Percentiles rank a stretch among this genome's conserved stretches.
Conservation (phyloP, 352 stramenopile species). For the Globisporangium canariense region DNA sequence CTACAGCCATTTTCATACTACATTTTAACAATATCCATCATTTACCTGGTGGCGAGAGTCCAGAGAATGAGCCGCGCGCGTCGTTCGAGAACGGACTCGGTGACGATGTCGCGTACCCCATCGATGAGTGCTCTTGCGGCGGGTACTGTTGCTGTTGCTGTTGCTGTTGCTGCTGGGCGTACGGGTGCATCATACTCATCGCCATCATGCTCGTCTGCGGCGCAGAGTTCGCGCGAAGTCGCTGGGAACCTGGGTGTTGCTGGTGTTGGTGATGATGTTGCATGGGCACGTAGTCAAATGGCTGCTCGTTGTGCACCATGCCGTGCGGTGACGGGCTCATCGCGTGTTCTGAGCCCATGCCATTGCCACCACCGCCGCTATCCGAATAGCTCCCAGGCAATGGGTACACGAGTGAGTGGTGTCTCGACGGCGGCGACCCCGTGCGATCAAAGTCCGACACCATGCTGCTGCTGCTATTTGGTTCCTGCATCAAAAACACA, state of each 20-base stretch:
- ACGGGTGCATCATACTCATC: conserved; percentile 26
- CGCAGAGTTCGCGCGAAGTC: conserved; percentile 8
- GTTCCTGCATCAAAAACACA: conserved; percentile 1
- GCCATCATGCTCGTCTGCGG: conserved; percentile 8
- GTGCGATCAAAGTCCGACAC: conserved; percentile 48
- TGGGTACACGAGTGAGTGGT: conserved; percentile 42
- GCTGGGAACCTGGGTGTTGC: not conserved
- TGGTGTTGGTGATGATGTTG: conserved; percentile 27
- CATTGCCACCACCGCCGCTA: conserved; percentile 17
- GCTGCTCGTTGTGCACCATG: conserved; percentile 26
- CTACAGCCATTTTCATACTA: not conserved
- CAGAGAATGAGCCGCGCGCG: conserved; percentile 11
- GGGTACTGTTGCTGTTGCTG: conserved; percentile 7
- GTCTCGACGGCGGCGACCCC: conserved; percentile 29
- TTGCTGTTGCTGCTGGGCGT: conserved; percentile 12
- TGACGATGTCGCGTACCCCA: conserved; percentile 9
- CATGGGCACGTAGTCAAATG: conserved; percentile 51
- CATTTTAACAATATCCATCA: not conserved
- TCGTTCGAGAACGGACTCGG: conserved; percentile 14
- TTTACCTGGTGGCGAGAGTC: conserved; percentile 17
- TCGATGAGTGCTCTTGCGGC: conserved; percentile 6
- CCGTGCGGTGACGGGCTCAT: conserved; percentile 11
- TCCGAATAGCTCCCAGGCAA: conserved; percentile 27
- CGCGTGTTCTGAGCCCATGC: conserved; percentile 21
- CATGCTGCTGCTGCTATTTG: conserved; percentile 3